Conservation (phyloP, 176 grass and related monocot genomes). For the Ensete glaucum region DNA sequence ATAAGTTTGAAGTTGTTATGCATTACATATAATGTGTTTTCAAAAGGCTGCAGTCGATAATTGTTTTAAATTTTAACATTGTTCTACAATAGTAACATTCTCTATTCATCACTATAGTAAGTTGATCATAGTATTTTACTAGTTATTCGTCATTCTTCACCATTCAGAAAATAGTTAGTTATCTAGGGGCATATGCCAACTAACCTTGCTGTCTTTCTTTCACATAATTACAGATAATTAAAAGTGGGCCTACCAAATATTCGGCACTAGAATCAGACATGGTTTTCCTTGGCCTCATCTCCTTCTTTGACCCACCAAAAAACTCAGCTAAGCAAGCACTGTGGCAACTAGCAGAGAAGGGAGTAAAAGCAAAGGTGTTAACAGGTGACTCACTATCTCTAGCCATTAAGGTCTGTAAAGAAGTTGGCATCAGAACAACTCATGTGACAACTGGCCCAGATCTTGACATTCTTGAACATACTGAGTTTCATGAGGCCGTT, state of each 20-base stretch:
- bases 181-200: too few species aligned
- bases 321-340: slow-evolving; percentile 32
- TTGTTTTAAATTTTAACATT: too few species aligned
- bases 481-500: slow-evolving; percentile 30
- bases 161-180: too few species aligned
- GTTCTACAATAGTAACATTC: too few species aligned
- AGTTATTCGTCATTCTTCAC: too few species aligned
- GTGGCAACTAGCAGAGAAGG: slow-evolving; percentile 28
- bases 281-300: slow-evolving; percentile 34
- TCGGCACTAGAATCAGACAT: slow-evolving; percentile 29
- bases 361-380: slow-evolving; percentile 36
- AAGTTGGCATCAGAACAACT: slow-evolving; percentile 34
- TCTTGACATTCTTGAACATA: slow-evolving; percentile 25
- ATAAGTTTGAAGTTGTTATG: too few species aligned
- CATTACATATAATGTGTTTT: too few species aligned
- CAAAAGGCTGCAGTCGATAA: too few species aligned
- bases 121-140: too few species aligned
- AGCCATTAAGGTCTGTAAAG: slow-evolving; percentile 33
- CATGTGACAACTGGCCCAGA: slow-evolving; percentile 27
- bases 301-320: slow-evolving; percentile 40
- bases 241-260: neutral
- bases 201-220: too few species aligned
- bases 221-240: slow-evolving; percentile 16
- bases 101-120: too few species aligned
- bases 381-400: slow-evolving; percentile 35